Evolutionary conservation across 2,329 filamentous ascomycete genomes (phyloP).

Genomic region (Daldinia sp.): DNA sequence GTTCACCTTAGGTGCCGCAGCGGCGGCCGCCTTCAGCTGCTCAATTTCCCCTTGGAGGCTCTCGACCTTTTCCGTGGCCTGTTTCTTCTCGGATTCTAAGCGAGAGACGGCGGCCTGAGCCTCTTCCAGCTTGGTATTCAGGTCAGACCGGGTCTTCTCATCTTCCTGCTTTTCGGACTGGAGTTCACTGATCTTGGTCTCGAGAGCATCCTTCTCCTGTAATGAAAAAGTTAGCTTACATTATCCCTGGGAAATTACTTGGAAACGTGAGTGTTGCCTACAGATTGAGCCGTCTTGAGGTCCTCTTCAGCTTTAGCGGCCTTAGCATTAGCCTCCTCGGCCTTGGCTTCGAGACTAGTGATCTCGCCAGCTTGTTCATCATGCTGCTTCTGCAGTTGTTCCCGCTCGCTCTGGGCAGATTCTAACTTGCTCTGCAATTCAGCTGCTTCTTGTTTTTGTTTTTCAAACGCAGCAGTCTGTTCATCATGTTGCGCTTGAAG

Average conservation of each 20-base stretch:
- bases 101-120: slow-evolving; percentile 39
- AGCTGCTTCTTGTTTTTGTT: slow-evolving; percentile 46
- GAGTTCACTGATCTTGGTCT: slow-evolving; percentile 45
- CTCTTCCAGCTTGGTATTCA: slow-evolving; percentile 38
- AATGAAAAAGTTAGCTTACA: slow-evolving; percentile 16
- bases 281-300: slow-evolving; percentile 51
- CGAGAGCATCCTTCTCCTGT: slow-evolving; percentile 48
- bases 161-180: slow-evolving; percentile 43
- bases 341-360: slow-evolving; percentile 50
- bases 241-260: background rate
- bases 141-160: slow-evolving; percentile 41
- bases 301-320: slow-evolving; percentile 55
- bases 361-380: slow-evolving; percentile 51
- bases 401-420: slow-evolving; percentile 47
- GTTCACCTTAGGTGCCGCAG: slow-evolving; percentile 30
- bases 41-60: slow-evolving; percentile 42
- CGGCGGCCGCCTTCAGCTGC: slow-evolving; percentile 38
- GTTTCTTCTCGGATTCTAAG: slow-evolving; percentile 48
- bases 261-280: slow-evolving; percentile 40
- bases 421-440: slow-evolving; percentile 48
- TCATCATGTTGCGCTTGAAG: slow-evolving; percentile 50
- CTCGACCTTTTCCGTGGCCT: slow-evolving; percentile 36
- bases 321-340: slow-evolving; percentile 54
- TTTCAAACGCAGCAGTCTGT: slow-evolving; percentile 46
- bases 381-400: slow-evolving; percentile 50